A percentile compares a stretch with the other conserved stretches of the same genome.
These are phyloP conservation scores for Vigna trinervia DNA, from an alignment of 306 rosid genomes.

Conservation along the genomic window DNA sequence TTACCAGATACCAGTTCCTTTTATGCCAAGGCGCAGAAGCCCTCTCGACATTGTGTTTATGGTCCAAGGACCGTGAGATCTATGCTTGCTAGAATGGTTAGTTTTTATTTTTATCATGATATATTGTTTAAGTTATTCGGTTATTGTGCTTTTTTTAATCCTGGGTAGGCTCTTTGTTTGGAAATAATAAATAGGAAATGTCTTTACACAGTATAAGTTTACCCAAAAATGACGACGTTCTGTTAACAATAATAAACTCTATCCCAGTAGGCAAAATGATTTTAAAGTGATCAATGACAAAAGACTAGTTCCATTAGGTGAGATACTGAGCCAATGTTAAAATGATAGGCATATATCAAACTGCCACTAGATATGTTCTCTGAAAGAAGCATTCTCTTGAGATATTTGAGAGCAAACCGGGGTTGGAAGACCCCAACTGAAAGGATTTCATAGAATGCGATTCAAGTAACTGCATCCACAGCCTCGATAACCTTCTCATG, in stretches of 20 bases:
- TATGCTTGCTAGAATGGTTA: slow-evolving; percentile 93
- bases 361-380: not conserved
- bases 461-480: not conserved
- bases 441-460: not conserved
- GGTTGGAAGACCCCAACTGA: not conserved
- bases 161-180: not conserved
- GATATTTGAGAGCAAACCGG: not conserved
- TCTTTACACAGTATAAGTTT: slow-evolving; percentile 31
- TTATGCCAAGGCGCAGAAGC: slow-evolving; percentile 86
- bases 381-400: not conserved
- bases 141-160: not conserved
- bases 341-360: not conserved
- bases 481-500: not conserved
- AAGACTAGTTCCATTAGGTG: not conserved
- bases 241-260: slow-evolving; percentile 28
- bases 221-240: slow-evolving; percentile 27
- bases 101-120: slow-evolving; percentile 30
- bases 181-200: slow-evolving; percentile 12
- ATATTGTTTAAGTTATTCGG: not conserved
- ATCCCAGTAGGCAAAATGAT: slow-evolving; percentile 30
- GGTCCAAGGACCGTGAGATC: slow-evolving; percentile 92
- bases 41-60: slow-evolving; percentile 81
- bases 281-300: not conserved
- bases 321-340: not conserved
- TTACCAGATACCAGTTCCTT: slow-evolving; percentile 91